Percentiles rank a stretch among this genome's conserved stretches.
Conservation (phyloP, 768 basidiomycete species). For the Pseudohyphozyma bogoriensis region DNA sequence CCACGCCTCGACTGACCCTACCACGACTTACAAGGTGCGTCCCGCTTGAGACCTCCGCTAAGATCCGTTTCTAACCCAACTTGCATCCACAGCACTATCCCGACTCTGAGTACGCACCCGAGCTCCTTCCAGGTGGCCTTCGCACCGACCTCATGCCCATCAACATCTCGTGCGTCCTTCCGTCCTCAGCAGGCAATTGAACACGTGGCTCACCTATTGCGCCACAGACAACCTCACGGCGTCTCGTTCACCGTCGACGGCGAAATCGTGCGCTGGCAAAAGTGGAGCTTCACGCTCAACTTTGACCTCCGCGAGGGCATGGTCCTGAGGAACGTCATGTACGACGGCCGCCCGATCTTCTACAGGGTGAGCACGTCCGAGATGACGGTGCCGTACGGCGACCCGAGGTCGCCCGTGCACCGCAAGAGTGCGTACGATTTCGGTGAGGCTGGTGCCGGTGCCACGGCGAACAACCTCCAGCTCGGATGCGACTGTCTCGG, state of each 20-base stretch:
- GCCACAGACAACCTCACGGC: conserved; percentile 9
- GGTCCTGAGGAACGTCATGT: conserved; percentile 32
- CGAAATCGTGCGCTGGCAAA: conserved; percentile 21
- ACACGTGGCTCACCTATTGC: not conserved
- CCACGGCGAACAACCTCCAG: conserved; percentile 29
- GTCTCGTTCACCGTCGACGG: conserved; percentile 16
- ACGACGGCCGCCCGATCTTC: conserved; percentile 33
- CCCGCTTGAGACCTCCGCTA: too few species aligned
- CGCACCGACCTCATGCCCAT: conserved; percentile 13
- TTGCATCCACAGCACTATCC: conserved; percentile 5
- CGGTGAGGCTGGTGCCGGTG: conserved; percentile 32
- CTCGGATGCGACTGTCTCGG: conserved; percentile 35
- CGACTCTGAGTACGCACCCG: conserved; percentile 8
- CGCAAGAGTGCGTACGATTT: conserved; percentile 36
- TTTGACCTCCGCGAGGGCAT: conserved; percentile 33
- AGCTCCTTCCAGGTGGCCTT: conserved; percentile 12
- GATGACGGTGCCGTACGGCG: conserved; percentile 36
- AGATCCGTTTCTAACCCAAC: not conserved
- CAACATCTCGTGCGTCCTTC: conserved; percentile 1
- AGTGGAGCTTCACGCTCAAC: conserved; percentile 26
- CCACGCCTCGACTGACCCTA: not conserved
- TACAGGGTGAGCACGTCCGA: conserved; percentile 31
- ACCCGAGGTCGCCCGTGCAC: conserved; percentile 28
- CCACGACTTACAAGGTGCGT: not conserved
- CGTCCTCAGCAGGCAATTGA: too few species aligned